phyloP scores from a whole-genome alignment of 2,329 filamentous ascomycete species.

The Cladophialophora psammophila region DNA sequence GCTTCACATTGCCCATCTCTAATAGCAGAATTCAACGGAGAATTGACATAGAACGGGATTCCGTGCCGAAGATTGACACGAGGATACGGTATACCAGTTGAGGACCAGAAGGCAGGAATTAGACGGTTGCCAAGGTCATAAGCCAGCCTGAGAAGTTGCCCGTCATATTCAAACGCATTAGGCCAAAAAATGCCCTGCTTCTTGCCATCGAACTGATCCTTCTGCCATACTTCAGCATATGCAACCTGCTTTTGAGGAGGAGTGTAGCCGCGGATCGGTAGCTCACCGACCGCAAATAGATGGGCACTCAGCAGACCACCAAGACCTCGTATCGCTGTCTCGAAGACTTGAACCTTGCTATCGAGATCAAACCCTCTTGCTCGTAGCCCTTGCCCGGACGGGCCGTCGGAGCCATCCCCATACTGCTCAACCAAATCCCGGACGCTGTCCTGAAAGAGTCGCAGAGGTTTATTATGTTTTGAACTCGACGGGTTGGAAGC shows the following conservation, averaged over 20 bases:
- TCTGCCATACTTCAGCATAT: slow-evolving; percentile 53
- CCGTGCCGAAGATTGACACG: slow-evolving; percentile 90
- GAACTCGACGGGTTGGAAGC: slow-evolving; percentile 70
- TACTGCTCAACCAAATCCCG: slow-evolving; percentile 79
- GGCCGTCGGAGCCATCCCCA: slow-evolving; percentile 78
- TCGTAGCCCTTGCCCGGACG: slow-evolving; percentile 72
- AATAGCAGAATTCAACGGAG: slow-evolving; percentile 67
- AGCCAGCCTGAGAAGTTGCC: slow-evolving; percentile 88
- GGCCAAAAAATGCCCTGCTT: slow-evolving; percentile 69
- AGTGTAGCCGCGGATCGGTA: slow-evolving; percentile 83
- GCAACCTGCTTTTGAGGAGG: slow-evolving; percentile 54
- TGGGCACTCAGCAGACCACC: slow-evolving; percentile 92
- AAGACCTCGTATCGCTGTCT: slow-evolving; percentile 92
- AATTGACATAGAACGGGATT: slow-evolving; percentile 90
- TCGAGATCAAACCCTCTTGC: slow-evolving; percentile 89
- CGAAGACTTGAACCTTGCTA: slow-evolving; percentile 98
- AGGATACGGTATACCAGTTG: slow-evolving; percentile 91
- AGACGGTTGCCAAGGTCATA: slow-evolving; percentile 83
- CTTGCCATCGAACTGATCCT: slow-evolving; percentile 39
- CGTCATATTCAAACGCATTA: slow-evolving; percentile 82
- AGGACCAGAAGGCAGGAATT: slow-evolving; percentile 89
- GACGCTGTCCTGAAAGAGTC: slow-evolving; percentile 82
- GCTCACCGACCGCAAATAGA: slow-evolving; percentile 86
- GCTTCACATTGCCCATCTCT: slow-evolving; percentile 35
- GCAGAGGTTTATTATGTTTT: slow-evolving; percentile 67